A percentile compares a stretch with the other conserved stretches of the same genome.
Conservation (phyloP, 164 flowering plant species). For the Aristolochia fimbriata region DNA sequence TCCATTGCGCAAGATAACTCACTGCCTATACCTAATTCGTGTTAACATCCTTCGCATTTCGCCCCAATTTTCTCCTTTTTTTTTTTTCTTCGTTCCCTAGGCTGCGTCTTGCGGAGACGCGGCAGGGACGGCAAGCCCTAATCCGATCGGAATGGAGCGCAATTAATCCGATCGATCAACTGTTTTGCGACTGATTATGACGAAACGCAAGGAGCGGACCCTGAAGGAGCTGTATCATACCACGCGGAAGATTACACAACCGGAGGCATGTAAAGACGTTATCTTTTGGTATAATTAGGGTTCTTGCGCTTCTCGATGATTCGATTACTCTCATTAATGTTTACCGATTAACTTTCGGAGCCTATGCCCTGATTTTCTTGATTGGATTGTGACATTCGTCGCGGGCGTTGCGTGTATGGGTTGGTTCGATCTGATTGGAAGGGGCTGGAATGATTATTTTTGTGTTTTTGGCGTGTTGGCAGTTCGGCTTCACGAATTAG, state of each 20-base stretch:
- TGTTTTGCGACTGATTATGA: background rate
- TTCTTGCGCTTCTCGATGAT: background rate
- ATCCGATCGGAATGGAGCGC: too few relatives aligned
- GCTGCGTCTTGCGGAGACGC: too few relatives aligned
- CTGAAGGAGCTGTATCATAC: constrained; percentile 1
- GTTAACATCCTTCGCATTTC: too few relatives aligned
- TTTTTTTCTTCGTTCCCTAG: too few relatives aligned
- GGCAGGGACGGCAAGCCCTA: too few relatives aligned
- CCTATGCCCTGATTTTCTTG: background rate
- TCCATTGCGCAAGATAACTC: too few relatives aligned
- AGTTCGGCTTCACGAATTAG: too few relatives aligned
- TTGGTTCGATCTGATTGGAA: background rate
- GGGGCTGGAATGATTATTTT: background rate
- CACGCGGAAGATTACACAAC: background rate
- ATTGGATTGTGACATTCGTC: background rate
- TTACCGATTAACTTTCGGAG: background rate
- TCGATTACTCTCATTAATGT: background rate
- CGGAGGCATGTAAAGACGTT: constrained; percentile 5
- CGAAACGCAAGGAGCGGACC: background rate
- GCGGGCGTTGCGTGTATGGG: background rate
- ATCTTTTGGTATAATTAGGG: background rate
- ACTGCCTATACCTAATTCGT: too few relatives aligned
- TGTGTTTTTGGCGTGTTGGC: too few relatives aligned
- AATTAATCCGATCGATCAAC: background rate
- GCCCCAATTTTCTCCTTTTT: too few relatives aligned